phyloP scores from a whole-genome alignment of 2,329 filamentous ascomycete genomes.

The Fusarium devonianum region DNA sequence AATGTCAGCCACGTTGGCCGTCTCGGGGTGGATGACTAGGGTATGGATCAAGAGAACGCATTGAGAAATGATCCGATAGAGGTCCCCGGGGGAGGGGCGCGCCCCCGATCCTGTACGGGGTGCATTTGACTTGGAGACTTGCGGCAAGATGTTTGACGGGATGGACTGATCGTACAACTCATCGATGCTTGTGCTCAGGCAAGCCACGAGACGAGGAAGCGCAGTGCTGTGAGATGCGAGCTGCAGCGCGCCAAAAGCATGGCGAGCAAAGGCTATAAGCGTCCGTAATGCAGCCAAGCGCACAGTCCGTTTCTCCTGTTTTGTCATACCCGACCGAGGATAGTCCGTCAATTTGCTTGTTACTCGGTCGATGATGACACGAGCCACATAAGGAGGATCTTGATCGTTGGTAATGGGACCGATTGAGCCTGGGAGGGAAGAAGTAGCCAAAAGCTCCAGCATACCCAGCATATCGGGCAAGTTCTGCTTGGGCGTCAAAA shows the following conservation, averaged over 20 bases:
- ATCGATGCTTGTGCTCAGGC: conserved; percentile 70
- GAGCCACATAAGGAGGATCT: conserved; percentile 53
- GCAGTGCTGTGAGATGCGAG: conserved; percentile 73
- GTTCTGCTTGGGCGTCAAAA: conserved; percentile 72
- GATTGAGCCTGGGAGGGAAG: conserved; percentile 67
- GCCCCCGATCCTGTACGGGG: conserved; percentile 17
- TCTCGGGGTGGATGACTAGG: conserved; percentile 58
- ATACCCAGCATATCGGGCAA: conserved; percentile 68
- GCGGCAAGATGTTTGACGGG: conserved; percentile 49
- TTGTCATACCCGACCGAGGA: conserved; percentile 50
- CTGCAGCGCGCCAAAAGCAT: conserved; percentile 68
- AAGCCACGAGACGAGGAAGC: conserved; percentile 77
- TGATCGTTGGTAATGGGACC: conserved; percentile 65
- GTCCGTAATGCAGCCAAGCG: conserved; percentile 59
- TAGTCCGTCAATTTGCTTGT: conserved; percentile 68
- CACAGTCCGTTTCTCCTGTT: conserved; percentile 52
- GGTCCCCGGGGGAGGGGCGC: conserved; percentile 33
- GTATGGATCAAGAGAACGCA: conserved; percentile 59
- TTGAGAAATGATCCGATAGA: conserved; percentile 58
- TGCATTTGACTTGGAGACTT: conserved; percentile 17
- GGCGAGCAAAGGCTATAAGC: conserved; percentile 66
- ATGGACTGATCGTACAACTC: conserved; percentile 70
- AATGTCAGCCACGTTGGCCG: conserved; percentile 63
- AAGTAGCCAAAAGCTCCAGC: conserved; percentile 71
- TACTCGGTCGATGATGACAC: conserved; percentile 65